A percentile compares a stretch with the other conserved stretches of the same genome.
Evolutionary conservation across 2,329 filamentous ascomycete genomes (phyloP).

Genomic region (Aspergillus quadricinctus): DNA sequence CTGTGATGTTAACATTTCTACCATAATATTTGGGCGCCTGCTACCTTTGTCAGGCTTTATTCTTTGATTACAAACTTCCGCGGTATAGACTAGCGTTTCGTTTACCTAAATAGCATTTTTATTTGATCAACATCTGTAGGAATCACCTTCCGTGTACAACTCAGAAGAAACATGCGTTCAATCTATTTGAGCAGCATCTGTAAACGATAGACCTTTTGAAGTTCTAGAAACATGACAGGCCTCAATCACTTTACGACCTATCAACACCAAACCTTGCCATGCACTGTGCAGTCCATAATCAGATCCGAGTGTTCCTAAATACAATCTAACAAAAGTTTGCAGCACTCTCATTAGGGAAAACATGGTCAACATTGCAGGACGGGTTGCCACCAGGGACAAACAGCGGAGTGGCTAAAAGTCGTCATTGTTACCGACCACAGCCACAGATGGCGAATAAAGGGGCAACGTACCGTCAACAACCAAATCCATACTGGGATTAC

Average conservation of each 20-base stretch:
- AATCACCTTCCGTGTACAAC: no score
- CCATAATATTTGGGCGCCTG: neutral
- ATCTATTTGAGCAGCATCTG: neutral
- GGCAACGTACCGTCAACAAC: constrained; percentile 29
- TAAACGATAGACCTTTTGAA: neutral
- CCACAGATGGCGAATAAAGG: neutral
- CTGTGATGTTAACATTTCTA: neutral
- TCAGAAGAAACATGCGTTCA: neutral
- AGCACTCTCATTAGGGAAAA: constrained; percentile 2
- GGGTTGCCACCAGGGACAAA: constrained; percentile 3
- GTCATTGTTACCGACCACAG: neutral
- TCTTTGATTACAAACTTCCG: neutral
- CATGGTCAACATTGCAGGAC: constrained; percentile 5
- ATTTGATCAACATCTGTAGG: neutral
- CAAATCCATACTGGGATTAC: constrained; percentile 25
- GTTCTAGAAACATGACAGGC: neutral
- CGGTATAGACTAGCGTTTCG: neutral
- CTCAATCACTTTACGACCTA: neutral
- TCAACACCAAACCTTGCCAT: neutral
- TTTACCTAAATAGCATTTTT: neutral
- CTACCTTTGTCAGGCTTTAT: neutral
- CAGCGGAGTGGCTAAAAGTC: constrained; percentile 5
- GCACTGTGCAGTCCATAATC: neutral
- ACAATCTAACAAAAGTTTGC: neutral
- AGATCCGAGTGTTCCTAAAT: neutral